Base-by-base conservation (phyloP, 306 rosid genomes). In the Lablab purpureus region DNA sequence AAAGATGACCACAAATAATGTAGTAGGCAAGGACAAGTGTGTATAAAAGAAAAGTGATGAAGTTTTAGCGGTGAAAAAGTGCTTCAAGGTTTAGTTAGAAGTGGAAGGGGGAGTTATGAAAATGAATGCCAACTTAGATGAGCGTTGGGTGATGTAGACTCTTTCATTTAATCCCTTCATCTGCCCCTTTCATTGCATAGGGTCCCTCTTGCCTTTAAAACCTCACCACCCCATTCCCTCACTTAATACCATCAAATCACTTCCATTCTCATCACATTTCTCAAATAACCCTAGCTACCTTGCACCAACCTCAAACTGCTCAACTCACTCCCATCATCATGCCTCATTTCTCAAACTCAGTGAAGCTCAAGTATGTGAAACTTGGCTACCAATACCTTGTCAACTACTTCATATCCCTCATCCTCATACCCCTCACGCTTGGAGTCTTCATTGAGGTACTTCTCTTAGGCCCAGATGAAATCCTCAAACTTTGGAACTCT, bases 361-460 rank as follows among this genome's bases (percentile, higher is more conserved):
- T 89, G 22, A 91, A 86, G 75, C 90, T 89, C 75, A 93, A 93
- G 86, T 90, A 91, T 32, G 92, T 88, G 2, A 93, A 93, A 73
- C 92, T 91, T 12, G 93, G 96, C 1, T 93, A 88, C 85, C 98
- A 93, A 30, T 91, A 91, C 80, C 84, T 93, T 0, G 95, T 91
- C 0, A 93, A 93, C 83, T 93, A 93, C 84, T 81, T 93, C 80
- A 22, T 91, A 17, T 83, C 91, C 41, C 91, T 93, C 21, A 77
- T 90, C 0, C 83, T 93, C 6, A 63, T 91, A 17, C 94, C 95
- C 25, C 46, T 93, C 22, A 90, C 87, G 72, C 54, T 73, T 6
- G 85, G 41, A 1, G 41, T 91, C 47, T 46, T 47, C 19, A 11
- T 91, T 0, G 86, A 93, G 76, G 14, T 86, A 49, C 75, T 93